Conservation (phyloP, 495 filamentous ascomycete species). For the Poronia punctata region DNA sequence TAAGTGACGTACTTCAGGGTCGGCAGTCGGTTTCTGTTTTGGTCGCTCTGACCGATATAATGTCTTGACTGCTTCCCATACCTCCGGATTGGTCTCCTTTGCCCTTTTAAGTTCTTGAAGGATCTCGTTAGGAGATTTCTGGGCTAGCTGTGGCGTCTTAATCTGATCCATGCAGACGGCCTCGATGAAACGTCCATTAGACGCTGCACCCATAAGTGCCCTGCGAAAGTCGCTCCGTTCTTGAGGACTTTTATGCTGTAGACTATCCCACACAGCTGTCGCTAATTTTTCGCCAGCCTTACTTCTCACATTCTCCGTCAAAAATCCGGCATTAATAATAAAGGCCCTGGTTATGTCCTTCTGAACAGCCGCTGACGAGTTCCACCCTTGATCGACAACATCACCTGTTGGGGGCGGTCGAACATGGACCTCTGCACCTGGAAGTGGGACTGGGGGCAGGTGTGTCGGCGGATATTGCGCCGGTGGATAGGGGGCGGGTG, state of each 20-base stretch:
- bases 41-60: not conserved
- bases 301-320: not conserved
- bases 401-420: not conserved
- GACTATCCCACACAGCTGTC: not conserved
- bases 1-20: slow-evolving; percentile 18
- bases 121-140: slow-evolving; percentile 8
- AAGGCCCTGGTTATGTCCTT: slow-evolving; percentile 6
- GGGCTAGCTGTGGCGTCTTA: slow-evolving; percentile 5
- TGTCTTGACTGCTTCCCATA: slow-evolving; percentile 7
- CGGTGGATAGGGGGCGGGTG: not conserved
- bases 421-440: slow-evolving; percentile 8
- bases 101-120: slow-evolving; percentile 1
- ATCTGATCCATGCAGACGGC: slow-evolving; percentile 11
- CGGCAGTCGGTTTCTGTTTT: not conserved
- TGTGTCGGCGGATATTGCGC: not conserved
- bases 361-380: slow-evolving; percentile 4
- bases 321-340: not conserved
- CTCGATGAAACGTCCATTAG: slow-evolving; percentile 10
- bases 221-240: not conserved
- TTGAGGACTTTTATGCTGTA: not conserved
- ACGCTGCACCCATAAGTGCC: slow-evolving; percentile 7
- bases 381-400: not conserved
- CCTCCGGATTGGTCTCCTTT: not conserved
- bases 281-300: slow-evolving; percentile 2
- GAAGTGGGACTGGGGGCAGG: not conserved